Evolutionary conservation across 345 rosid genomes (phyloP).

Genomic region (Dipteronia dyeriana): DNA sequence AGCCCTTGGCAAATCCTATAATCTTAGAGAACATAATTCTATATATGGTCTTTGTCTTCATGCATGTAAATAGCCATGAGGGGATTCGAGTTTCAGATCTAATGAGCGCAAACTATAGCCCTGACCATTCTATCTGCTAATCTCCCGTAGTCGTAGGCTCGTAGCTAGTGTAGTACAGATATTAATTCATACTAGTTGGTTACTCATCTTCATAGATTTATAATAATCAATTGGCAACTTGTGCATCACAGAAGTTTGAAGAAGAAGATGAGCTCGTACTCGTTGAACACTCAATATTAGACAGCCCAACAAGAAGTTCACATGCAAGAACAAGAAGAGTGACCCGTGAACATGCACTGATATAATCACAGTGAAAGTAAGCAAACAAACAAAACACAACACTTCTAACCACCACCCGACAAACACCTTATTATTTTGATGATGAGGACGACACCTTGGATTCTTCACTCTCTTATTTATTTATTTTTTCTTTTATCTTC

Average conservation of each 20-base stretch:
- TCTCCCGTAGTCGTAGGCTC: too few relatives aligned
- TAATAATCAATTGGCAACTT: not conserved
- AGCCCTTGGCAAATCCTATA: too few relatives aligned
- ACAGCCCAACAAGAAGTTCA: constrained; percentile 23
- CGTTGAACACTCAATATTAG: not conserved
- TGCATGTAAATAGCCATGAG: too few relatives aligned
- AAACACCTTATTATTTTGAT: constrained; percentile 7
- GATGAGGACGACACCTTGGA: constrained; percentile 20
- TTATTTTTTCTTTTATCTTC: not conserved
- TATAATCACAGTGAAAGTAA: constrained; percentile 14
- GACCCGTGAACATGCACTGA: constrained; percentile 39
- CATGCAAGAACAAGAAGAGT: constrained; percentile 19
- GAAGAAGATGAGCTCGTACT: not conserved
- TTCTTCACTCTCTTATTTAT: not conserved
- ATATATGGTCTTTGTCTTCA: too few relatives aligned
- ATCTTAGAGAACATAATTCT: too few relatives aligned
- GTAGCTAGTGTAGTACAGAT: too few relatives aligned
- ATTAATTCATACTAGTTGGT: too few relatives aligned
- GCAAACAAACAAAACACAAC: constrained; percentile 21
- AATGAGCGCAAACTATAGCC: too few relatives aligned
- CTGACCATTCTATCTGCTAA: too few relatives aligned
- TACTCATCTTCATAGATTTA: too few relatives aligned
- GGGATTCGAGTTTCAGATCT: too few relatives aligned
- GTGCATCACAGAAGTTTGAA: not conserved
- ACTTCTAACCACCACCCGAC: constrained; percentile 26